phyloP scores from a whole-genome alignment of 108 stramenopile species.

The Cyclotella baltica region DNA sequence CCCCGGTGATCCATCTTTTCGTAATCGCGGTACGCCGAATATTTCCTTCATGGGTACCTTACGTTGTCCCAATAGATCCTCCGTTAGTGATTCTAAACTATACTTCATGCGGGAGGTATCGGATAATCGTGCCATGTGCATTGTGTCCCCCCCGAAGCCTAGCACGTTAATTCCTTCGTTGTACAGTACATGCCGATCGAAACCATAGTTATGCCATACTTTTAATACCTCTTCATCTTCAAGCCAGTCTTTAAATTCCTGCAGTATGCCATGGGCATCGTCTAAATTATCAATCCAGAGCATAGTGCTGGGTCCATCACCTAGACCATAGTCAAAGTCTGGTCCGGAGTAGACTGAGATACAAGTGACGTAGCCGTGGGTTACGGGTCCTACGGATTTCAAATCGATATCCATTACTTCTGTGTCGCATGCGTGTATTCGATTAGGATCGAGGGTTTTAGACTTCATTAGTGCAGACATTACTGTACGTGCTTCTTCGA shows the following conservation, averaged over 20 bases:
- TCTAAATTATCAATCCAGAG: slow-evolving; percentile 95
- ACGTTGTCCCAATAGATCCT: slow-evolving; percentile 62
- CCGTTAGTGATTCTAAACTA: slow-evolving; percentile 88
- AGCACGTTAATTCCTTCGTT: slow-evolving; percentile 91
- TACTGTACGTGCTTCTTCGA: slow-evolving; percentile 75
- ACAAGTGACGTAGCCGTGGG: slow-evolving; percentile 97
- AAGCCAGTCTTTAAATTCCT: slow-evolving; percentile 90
- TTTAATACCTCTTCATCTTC: slow-evolving; percentile 78
- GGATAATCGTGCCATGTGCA: slow-evolving; percentile 99
- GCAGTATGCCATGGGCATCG: slow-evolving; percentile 82
- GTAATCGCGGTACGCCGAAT: slow-evolving; percentile 83
- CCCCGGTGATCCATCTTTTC: slow-evolving; percentile 90
- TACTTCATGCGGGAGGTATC: slow-evolving; percentile 85
- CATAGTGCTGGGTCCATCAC: slow-evolving; percentile 74
- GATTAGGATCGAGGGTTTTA: slow-evolving; percentile 31
- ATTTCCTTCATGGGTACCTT: slow-evolving; percentile 97
- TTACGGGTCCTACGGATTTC: slow-evolving; percentile 87
- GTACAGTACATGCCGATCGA: slow-evolving; percentile 98
- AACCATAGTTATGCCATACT: slow-evolving; percentile 99
- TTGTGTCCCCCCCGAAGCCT: slow-evolving; percentile 96
- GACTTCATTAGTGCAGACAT: slow-evolving; percentile 53
- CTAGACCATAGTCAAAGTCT: slow-evolving; percentile 92
- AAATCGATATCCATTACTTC: slow-evolving; percentile 98
- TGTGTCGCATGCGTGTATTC: slow-evolving; percentile 96
- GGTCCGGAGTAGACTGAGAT: slow-evolving; percentile 90